A percentile compares a stretch with the other conserved stretches of the same genome.
Conservation (phyloP, 345 rosid species). For the Eucalyptus paniculata region DNA sequence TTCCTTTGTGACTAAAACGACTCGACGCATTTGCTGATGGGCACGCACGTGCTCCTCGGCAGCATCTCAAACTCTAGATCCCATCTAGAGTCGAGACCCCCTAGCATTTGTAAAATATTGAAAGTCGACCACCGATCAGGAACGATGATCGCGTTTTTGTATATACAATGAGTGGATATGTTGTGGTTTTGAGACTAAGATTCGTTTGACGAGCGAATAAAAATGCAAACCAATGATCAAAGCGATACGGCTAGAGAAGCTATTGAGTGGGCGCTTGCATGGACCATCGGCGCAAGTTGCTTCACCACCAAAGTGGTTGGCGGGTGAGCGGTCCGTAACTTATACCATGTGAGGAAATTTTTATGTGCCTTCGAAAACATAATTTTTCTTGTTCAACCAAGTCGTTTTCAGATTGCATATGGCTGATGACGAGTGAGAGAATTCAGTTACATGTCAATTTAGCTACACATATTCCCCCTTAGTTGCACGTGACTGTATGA, state of each 20-base stretch:
- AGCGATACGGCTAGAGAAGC: neutral
- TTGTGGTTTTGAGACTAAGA: neutral
- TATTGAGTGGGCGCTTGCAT: neutral
- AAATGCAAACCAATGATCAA: neutral
- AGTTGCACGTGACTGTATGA: neutral
- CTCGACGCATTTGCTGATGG: neutral
- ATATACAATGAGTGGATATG: neutral
- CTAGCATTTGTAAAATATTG: neutral
- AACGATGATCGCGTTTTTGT: neutral
- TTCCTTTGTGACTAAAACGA: neutral
- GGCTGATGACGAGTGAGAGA: neutral
- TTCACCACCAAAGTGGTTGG: neutral
- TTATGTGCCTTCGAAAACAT: neutral
- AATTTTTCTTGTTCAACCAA: neutral
- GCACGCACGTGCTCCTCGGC: neutral
- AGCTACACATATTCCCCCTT: neutral
- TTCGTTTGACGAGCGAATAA: neutral
- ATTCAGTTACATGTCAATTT: neutral
- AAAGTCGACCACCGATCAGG: neutral
- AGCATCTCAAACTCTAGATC: neutral
- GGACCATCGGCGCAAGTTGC: neutral
- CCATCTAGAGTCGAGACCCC: neutral
- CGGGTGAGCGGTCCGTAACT: neutral
- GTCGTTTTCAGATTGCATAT: neutral
- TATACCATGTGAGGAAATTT: neutral